Evolutionary conservation across 148 eudicot genomes (phyloP), one percentile per base, ranked within the genome.

Genomic region (Oxyria digyna): DNA sequence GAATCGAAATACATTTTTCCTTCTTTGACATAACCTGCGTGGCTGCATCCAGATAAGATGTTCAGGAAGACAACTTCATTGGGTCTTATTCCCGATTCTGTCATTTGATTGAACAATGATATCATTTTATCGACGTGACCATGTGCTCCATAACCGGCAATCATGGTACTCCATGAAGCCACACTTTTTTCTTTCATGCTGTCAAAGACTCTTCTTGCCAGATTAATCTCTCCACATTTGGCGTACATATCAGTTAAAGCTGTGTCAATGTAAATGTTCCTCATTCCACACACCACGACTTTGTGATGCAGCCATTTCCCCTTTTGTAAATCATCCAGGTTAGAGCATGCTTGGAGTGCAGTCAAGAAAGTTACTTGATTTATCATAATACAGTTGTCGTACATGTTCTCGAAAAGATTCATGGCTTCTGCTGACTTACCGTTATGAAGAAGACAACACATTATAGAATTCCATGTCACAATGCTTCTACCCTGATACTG

Each of bases 381-480:
- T 78, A 83, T 80, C 48, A 76, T 85, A 13, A 74, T 78, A 24
- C 68, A 7, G 62, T 73, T 74, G 10, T 76, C 50, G 43, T 78
- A 78, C 85, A 86, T 79, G 42, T 73, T 71, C 69, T 76, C 74
- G 7, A 86, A 86, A 31, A 86, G 90, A 73, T 23, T 35, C 18
- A 86, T 73, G 18, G 84, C 82, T 73, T 83, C 69, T 41, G 69
- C 65, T 46, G 72, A 74, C 4, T 68, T 59, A 12, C 90, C 87
- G 62, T 83, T 86, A 31, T 79, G 82, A 79, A 78, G 74, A 55
- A 81, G 75, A 52, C 87, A 87, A 69, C 84, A 77, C 72, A 86
- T 75, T 84, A 86, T 83, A 32, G 87, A 81, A 75, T 83, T 86
- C 90, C 89, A 86, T 33, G 85, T 74, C 29, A 86, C 80, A 41